Percentiles rank a stretch among this genome's conserved stretches.
Conservation (phyloP, 2,329 filamentous ascomycete genomes). For the Fusarium incarnatum region DNA sequence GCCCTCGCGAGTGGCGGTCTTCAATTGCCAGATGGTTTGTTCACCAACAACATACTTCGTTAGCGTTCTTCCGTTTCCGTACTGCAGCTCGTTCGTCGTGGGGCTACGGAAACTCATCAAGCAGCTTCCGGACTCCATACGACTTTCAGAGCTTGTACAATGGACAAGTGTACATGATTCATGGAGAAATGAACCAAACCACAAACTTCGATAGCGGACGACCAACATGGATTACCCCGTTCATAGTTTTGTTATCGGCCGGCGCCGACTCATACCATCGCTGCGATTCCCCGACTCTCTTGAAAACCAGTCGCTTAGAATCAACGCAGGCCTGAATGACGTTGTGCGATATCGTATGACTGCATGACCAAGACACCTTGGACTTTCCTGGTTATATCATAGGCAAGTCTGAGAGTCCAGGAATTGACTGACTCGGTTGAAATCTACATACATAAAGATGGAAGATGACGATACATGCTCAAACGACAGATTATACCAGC, state of each 20-base stretch:
- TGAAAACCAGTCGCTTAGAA: neutral
- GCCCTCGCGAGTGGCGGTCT: neutral
- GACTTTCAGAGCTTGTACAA: neutral
- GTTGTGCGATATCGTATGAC: neutral
- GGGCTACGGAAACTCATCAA: neutral
- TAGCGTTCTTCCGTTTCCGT: conserved; percentile 19
- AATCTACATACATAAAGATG: neutral
- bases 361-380: neutral
- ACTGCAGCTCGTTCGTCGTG: neutral
- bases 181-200: neutral
- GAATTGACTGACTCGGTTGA: neutral
- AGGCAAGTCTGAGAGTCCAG: neutral
- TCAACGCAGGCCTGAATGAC: neutral
- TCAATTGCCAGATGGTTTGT: neutral
- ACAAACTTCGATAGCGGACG: conserved; percentile 2
- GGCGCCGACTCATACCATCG: neutral
- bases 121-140: neutral
- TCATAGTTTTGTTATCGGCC: neutral
- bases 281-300: neutral
- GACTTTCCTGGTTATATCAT: neutral
- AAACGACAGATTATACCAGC: neutral
- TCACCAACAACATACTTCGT: neutral
- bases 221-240: neutral
- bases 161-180: conserved; percentile 10
- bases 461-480: neutral